A percentile compares a stretch with the other conserved stretches of the same genome.
phyloP scores from a whole-genome alignment of 495 filamentous ascomycete genomes.

The Penicillium maclennaniae region DNA sequence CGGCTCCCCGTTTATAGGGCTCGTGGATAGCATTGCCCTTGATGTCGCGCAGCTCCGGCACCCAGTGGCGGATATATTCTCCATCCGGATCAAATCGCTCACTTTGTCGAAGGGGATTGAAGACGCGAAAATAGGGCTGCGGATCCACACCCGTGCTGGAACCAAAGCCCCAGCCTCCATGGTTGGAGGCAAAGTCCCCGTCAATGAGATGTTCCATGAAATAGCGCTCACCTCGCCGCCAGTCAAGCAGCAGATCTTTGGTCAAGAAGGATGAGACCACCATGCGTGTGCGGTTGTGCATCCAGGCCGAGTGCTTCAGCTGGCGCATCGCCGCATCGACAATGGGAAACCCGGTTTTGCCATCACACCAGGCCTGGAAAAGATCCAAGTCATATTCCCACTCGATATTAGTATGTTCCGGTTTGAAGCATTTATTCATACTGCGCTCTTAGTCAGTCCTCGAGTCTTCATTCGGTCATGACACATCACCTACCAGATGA shows the following conservation, averaged over 20 bases:
- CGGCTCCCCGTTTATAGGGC: constrained; percentile 66
- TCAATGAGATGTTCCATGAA: constrained; percentile 90
- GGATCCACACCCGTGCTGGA: constrained; percentile 81
- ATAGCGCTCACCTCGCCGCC: constrained; percentile 82
- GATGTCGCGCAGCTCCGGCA: constrained; percentile 58
- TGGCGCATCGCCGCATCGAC: constrained; percentile 94
- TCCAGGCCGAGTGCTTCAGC: constrained; percentile 64
- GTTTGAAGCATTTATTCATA: constrained; percentile 94
- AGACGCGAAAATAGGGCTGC: constrained; percentile 88
- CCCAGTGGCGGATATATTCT: constrained; percentile 57
- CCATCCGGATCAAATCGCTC: constrained; percentile 68
- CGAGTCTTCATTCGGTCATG: neutral
- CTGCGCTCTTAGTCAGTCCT: constrained; percentile 32
- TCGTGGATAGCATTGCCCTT: constrained; percentile 67
- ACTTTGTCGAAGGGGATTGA: constrained; percentile 82
- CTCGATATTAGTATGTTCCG: constrained; percentile 73
- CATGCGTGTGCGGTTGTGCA: constrained; percentile 93
- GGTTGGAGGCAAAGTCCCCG: constrained; percentile 90
- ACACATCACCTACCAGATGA: constrained; percentile 61
- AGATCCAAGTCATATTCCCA: constrained; percentile 70
- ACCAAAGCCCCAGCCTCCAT: constrained; percentile 87
- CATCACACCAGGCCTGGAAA: constrained; percentile 73
- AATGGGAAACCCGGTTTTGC: constrained; percentile 79
- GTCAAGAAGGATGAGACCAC: constrained; percentile 80
- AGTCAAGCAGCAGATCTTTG: constrained; percentile 86